A percentile compares a stretch with the other conserved stretches of the same genome.
Evolutionary conservation across 2,329 filamentous ascomycete genomes (phyloP).

Genomic region (Didymella segeticola): DNA sequence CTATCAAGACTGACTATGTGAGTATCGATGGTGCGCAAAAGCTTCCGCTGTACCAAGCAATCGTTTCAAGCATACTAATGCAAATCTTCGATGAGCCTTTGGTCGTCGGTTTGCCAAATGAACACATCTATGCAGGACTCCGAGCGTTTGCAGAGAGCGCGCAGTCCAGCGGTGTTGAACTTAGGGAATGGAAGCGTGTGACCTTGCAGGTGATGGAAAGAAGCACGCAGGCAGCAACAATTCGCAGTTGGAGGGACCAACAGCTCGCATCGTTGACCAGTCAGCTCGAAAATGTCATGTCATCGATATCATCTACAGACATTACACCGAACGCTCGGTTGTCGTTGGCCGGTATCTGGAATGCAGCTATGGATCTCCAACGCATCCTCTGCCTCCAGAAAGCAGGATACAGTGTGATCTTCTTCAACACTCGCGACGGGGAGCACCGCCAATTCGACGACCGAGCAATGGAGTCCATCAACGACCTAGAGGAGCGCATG

Average conservation of each 20-base stretch:
- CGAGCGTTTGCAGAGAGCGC: conserved; percentile 28
- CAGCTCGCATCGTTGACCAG: conserved; percentile 15
- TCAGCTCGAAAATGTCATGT: conserved; percentile 33
- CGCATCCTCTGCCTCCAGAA: conserved; percentile 39
- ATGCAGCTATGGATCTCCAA: conserved; percentile 34
- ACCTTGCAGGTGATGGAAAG: conserved; percentile 38
- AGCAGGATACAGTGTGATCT: conserved; percentile 35
- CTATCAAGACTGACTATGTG: conserved; percentile 26
- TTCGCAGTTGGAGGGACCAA: neutral
- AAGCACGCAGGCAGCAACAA: conserved; percentile 6
- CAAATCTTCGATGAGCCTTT: conserved; percentile 37
- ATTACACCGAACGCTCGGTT: conserved; percentile 25
- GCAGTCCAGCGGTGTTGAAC: conserved; percentile 24
- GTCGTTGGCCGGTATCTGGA: conserved; percentile 32
- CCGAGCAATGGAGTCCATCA: conserved; percentile 40
- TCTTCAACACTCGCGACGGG: conserved; percentile 26
- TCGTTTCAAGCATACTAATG: conserved; percentile 37
- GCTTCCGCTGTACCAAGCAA: conserved; percentile 43
- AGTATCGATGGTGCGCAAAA: conserved; percentile 27
- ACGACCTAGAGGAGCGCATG: conserved; percentile 29
- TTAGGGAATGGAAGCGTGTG: conserved; percentile 38
- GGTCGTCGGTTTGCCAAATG: conserved; percentile 35
- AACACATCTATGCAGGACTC: conserved; percentile 26
- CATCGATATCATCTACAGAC: conserved; percentile 30
- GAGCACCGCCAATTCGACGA: conserved; percentile 26